These are phyloP conservation scores for Zalerion maritima DNA, from an alignment of 495 filamentous ascomycete genomes.

Conservation along the genomic window DNA sequence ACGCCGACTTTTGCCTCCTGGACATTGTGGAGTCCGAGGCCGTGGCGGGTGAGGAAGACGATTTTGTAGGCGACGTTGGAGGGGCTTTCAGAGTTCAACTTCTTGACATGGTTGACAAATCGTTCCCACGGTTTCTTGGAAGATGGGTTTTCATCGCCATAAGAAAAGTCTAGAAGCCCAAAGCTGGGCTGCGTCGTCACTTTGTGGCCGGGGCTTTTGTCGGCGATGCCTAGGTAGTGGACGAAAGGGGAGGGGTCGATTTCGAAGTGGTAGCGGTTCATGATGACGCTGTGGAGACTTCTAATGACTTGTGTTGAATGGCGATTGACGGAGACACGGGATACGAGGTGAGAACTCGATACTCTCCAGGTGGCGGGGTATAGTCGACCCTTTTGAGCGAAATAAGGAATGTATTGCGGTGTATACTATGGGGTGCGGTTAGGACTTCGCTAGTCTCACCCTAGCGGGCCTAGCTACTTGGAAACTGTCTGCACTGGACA, in stretches of 20 bases:
- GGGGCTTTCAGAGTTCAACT: constrained; percentile 10
- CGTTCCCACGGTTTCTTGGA: constrained; percentile 19
- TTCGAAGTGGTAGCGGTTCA: neutral
- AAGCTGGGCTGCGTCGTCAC: constrained; percentile 12
- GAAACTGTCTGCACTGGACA: too few relatives aligned
- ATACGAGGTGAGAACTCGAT: too few relatives aligned
- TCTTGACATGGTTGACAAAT: constrained; percentile 15
- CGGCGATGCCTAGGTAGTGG: neutral
- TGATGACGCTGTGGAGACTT: neutral
- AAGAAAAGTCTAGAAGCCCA: constrained; percentile 17
- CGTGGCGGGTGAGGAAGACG: constrained; percentile 20
- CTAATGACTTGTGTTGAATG: neutral
- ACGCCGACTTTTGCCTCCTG: constrained; percentile 20
- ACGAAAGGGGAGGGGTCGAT: neutral
- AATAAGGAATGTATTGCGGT: too few relatives aligned
- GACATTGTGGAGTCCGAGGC: constrained; percentile 23
- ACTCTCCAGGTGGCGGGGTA: neutral
- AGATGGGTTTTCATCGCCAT: too few relatives aligned
- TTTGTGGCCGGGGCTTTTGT: constrained; percentile 1
- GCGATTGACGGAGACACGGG: too few relatives aligned
- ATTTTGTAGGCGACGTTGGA: constrained; percentile 17
- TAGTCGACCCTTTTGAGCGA: too few relatives aligned
- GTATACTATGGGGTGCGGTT: too few relatives aligned
- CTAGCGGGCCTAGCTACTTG: too few relatives aligned
- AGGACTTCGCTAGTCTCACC: too few relatives aligned